phyloP scores from a whole-genome alignment of 73 alveolate species.

The Uronychia binucleata region DNA sequence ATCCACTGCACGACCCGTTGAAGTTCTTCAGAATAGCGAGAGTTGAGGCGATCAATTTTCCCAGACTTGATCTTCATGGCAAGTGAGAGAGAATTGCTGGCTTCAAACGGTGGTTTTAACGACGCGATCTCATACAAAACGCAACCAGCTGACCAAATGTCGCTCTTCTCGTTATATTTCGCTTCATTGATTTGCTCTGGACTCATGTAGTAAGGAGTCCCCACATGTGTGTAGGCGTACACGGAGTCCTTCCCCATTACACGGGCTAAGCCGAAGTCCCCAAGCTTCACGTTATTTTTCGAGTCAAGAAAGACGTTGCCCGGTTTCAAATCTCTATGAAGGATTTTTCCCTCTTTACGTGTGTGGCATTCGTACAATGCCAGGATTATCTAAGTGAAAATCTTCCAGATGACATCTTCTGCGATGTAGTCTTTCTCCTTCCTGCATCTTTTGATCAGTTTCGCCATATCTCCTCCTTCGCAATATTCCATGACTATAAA shows the following conservation, averaged over 20 bases:
- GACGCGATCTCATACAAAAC: slow-evolving; percentile 90
- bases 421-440: slow-evolving; percentile 84
- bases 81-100: slow-evolving; percentile 83
- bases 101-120: slow-evolving; percentile 93
- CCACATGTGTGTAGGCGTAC: slow-evolving; percentile 95
- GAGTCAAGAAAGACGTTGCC: slow-evolving; percentile 91
- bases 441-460: slow-evolving; percentile 86
- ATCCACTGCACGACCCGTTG: slow-evolving; percentile 71
- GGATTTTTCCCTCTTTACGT: slow-evolving; percentile 86
- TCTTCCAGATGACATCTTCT: slow-evolving; percentile 97
- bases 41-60: slow-evolving; percentile 82
- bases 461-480: slow-evolving; percentile 92
- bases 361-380: slow-evolving; percentile 95
- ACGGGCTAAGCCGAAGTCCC: slow-evolving; percentile 94
- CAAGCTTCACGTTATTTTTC: slow-evolving; percentile 89
- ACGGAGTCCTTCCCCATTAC: slow-evolving; percentile 80
- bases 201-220: slow-evolving; percentile 96
- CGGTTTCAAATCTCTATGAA: slow-evolving; percentile 96
- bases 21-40: slow-evolving; percentile 77
- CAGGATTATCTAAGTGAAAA: slow-evolving; percentile 85
- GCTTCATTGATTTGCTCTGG: slow-evolving; percentile 92
- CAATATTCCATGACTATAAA: slow-evolving; percentile 95
- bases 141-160: slow-evolving; percentile 95
- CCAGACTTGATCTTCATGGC: slow-evolving; percentile 94
- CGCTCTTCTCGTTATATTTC: slow-evolving; percentile 93